Percentiles rank a stretch among this genome's conserved stretches.
Conservation (phyloP, 305 asterid species). For the Fraxinus velutina region DNA sequence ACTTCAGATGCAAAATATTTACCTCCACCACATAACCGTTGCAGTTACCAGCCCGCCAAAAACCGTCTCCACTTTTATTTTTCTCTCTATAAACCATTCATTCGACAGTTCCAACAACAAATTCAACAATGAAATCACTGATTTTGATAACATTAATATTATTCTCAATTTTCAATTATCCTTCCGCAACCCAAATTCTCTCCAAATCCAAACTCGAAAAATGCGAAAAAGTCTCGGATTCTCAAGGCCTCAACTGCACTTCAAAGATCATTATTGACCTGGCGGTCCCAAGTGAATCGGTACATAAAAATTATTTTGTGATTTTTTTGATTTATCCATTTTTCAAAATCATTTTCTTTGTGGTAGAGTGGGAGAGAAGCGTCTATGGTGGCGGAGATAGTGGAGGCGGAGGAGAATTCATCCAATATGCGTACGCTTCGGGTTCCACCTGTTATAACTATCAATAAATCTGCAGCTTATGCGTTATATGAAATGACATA, state of each 20-base stretch:
- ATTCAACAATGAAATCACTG: slow-evolving; percentile 35
- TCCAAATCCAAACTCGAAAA: slow-evolving; percentile 78
- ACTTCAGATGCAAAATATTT: not conserved
- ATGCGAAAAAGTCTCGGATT: slow-evolving; percentile 62
- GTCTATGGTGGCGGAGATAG: slow-evolving; percentile 87
- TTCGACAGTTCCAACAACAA: not conserved
- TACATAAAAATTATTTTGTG: slow-evolving; percentile 1
- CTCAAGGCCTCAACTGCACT: slow-evolving; percentile 63
- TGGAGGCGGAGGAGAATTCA: slow-evolving; percentile 86
- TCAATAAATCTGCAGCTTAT: slow-evolving; percentile 78
- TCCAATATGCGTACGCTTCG: slow-evolving; percentile 74
- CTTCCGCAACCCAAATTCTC: slow-evolving; percentile 49
- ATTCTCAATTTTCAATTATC: slow-evolving; percentile 18
- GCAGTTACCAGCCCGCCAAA: slow-evolving; percentile 25
- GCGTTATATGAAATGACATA: slow-evolving; percentile 78
- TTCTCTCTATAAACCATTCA: not conserved
- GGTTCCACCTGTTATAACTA: slow-evolving; percentile 70
- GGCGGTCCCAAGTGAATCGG: slow-evolving; percentile 86
- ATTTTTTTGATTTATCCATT: not conserved
- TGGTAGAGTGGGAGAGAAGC: slow-evolving; percentile 79
- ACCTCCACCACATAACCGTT: slow-evolving; percentile 16
- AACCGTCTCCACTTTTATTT: not conserved
- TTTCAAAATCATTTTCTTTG: not conserved
- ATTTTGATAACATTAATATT: slow-evolving; percentile 25
- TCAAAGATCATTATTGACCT: slow-evolving; percentile 59